Evolutionary conservation across 2,329 filamentous ascomycete genomes (phyloP), one percentile per base, ranked within the genome.

Genomic region (Xylariaceae sp.): DNA sequence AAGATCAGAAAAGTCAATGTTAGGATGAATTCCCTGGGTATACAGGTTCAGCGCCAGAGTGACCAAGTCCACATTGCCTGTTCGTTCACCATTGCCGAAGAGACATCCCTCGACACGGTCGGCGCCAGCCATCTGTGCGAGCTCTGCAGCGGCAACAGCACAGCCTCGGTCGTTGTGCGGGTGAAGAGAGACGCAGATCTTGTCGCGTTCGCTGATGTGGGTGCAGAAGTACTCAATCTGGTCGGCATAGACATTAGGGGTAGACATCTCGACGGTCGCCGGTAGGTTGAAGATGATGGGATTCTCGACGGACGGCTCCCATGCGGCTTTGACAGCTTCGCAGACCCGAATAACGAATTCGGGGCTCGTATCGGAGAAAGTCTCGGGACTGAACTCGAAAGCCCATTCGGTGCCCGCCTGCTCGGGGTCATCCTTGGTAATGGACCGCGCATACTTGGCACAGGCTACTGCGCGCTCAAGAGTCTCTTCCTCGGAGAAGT

Each of bases 281-380:
- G 95, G 94, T 48, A 99, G 82, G 78, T 98, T 98, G 82, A 99
- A 95, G 72, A 99, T 96, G 74, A 99, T 91, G 44, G 89, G 91
- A 67, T 87, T 88, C 74, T 91, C 86, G 34, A 80, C 86, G 0
- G 85, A 86, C 1, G 95, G 94, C 61, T 82, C 92, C 95, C 95
- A 99, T 1, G 93, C 95, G 5, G 82, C 88, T 82, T 96, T 97
- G 69, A 98, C 94, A 29, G 94, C 94, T 72, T 96, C 87, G 74
- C 95, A 98, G 37, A 98, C 83, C 71, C 88, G 78, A 29, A 98
- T 78, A 14, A 86, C 91, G 70, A 90, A 98, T 36, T 96, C 92
- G 11, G 91, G 88, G 54, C 87, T 84, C 2, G 92, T 91, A 75
- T 98, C 94, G 5, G 93, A 97, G 78, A 98, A 99, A 51, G 87